Percentiles rank a stretch among this genome's conserved stretches.
phyloP scores from a whole-genome alignment of 345 rosid species.

The Camelina hispida region DNA sequence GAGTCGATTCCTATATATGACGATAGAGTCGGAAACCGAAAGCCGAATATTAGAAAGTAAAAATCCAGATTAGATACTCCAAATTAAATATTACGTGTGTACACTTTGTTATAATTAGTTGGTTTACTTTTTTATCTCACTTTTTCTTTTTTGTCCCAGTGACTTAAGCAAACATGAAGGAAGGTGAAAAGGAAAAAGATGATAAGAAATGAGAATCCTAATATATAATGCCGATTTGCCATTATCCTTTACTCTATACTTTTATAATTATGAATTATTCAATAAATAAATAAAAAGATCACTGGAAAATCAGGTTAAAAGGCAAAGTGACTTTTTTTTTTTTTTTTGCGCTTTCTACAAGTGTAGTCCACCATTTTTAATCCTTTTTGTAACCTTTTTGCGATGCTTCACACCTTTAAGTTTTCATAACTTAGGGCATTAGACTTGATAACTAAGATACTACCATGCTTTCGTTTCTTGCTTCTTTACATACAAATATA shows the following conservation, averaged over 20 bases:
- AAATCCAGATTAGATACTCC: conserved; percentile 21
- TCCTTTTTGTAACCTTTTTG: conserved; percentile 17
- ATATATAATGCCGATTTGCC: neutral
- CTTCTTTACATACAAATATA: neutral
- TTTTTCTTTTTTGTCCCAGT: conserved; percentile 27
- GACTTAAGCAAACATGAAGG: conserved; percentile 38
- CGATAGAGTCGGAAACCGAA: neutral
- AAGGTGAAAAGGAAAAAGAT: conserved; percentile 21
- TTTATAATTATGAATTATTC: conserved; percentile 2
- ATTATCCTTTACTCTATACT: conserved; percentile 20
- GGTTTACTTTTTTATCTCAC: conserved; percentile 18
- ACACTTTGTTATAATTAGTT: conserved; percentile 28
- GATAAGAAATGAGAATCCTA: conserved; percentile 14
- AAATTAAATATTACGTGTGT: conserved; percentile 17
- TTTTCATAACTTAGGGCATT: conserved; percentile 22
- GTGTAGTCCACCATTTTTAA: conserved; percentile 34
- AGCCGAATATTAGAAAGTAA: conserved; percentile 16
- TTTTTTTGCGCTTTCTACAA: conserved; percentile 11
- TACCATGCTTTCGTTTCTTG: neutral
- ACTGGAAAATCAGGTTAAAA: conserved; percentile 41
- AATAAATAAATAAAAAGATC: neutral
- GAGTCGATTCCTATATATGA: neutral
- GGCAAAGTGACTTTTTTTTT: conserved; percentile 23
- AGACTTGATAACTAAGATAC: neutral
- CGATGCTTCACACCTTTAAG: conserved; percentile 29